Evolutionary conservation across 2,329 filamentous ascomycete genomes (phyloP).

Genomic region (Sporothrix variecibatus): DNA sequence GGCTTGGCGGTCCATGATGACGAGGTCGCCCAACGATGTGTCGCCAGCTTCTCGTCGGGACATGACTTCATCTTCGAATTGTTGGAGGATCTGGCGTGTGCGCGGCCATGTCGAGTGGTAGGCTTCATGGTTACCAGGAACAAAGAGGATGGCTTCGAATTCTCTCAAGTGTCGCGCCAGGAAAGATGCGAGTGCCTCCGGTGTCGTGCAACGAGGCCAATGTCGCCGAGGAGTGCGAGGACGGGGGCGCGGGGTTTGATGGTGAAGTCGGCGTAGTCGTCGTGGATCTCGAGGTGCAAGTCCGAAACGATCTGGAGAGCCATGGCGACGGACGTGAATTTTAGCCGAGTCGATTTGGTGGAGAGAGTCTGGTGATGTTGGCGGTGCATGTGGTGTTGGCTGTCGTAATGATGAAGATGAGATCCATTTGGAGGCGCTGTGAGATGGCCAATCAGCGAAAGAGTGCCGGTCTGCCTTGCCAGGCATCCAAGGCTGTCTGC

Average conservation of each 20-base stretch:
- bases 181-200: constrained; percentile 50
- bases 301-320: constrained; percentile 56
- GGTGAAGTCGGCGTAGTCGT: constrained; percentile 52
- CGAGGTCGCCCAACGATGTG: constrained; percentile 41
- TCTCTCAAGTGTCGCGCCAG: constrained; percentile 49
- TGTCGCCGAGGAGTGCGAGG: constrained; percentile 59
- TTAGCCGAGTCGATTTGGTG: background rate
- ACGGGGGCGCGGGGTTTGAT: constrained; percentile 51
- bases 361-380: background rate
- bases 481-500: background rate
- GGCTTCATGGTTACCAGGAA: constrained; percentile 60
- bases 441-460: background rate
- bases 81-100: constrained; percentile 36
- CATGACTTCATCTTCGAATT: constrained; percentile 38
- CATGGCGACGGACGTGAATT: constrained; percentile 28
- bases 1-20: constrained; percentile 42
- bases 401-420: background rate
- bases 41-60: constrained; percentile 1
- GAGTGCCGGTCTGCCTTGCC: background rate
- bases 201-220: constrained; percentile 48
- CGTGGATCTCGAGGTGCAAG: constrained; percentile 55
- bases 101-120: constrained; percentile 46
- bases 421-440: background rate
- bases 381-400: background rate
- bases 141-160: constrained; percentile 54